Conservation (phyloP, 768 basidiomycete genomes). For the Filobasidium floriforme region DNA sequence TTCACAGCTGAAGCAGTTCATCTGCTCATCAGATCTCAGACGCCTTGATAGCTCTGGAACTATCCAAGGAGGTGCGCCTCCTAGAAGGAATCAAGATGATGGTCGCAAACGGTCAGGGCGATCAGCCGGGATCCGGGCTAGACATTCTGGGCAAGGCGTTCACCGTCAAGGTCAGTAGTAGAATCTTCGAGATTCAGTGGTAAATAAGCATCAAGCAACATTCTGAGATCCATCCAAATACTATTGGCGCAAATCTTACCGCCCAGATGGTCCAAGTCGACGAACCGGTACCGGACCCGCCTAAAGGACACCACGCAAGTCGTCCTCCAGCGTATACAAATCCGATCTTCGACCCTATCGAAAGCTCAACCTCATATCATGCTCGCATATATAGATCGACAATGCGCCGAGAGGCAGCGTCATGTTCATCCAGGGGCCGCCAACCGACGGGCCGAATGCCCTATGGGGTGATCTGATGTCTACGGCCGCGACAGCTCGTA, state of each 20-base stretch:
- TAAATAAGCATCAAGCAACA: background rate
- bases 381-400: background rate
- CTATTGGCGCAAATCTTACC: background rate
- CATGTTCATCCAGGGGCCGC: background rate
- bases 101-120: background rate
- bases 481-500: background rate
- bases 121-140: background rate
- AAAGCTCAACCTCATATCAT: background rate
- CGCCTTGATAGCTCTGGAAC: background rate
- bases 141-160: background rate
- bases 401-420: background rate
- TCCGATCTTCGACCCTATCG: background rate
- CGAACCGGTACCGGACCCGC: background rate
- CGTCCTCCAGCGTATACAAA: background rate
- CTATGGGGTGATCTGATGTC: slow-evolving; percentile 6
- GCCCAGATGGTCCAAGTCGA: background rate
- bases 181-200: background rate
- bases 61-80: background rate
- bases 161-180: background rate
- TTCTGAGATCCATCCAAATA: background rate
- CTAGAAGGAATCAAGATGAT: background rate
- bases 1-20: background rate
- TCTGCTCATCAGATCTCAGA: background rate
- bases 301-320: background rate
- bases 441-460: background rate